Base-by-base conservation (phyloP, 352 stramenopile genomes). In the Globisporangium lucens region DNA sequence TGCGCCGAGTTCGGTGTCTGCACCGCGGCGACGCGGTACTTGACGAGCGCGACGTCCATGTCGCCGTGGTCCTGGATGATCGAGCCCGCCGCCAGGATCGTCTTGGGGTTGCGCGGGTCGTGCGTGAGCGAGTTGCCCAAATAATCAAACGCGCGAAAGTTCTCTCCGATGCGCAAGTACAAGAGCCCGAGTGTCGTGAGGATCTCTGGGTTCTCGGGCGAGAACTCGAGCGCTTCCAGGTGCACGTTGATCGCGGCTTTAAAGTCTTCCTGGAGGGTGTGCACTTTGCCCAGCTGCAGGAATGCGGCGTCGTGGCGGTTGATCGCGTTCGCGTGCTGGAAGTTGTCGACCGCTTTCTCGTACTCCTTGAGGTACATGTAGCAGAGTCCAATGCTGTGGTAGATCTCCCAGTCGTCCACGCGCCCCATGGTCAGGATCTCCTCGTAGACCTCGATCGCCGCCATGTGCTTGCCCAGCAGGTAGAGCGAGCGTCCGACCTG, bases 31-130 rank as follows among this genome's bases (percentile, higher is more conserved):
- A 98, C 88, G 46, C 93, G 90, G 66, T 98, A 98, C 79, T 98
- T 98, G 57, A 97, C 87, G 20, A 98, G 83, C 47, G 92, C 93
- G 46, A 98, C 93, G 70, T 98, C 92, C 89, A 97, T 97, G 62
- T 97, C 93, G 12, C 90, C 76, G 62, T 98, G 87, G 76, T 98
- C 92, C 71, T 98, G 92, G 64, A 98, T 98, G 67, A 98, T 97
- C 33, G 89, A 97, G 2, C 90, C 91, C 8, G 93, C 93, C 2
- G 92, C 94, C 12, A 98, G 80, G 69, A 98, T 98, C 12, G 86
- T 94, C 83, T 98, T 97, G 13, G 90, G 72, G 74, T 97, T 95
- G 12, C 86, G 77, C 10, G 91, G 87, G 65, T 98, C 94, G 74
- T 98, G 89, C 8, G 90, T 97, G 51, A 98, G 83, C 24, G 89